A percentile compares a stretch with the other conserved stretches of the same genome.
phyloP scores from a whole-genome alignment of 345 rosid genomes.

The Brassica napus region Da-Ae NC_063439.1:11023501-11024000 shows the following conservation, averaged over 20 bases:
- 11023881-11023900: conserved; percentile 17
- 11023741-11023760: conserved; percentile 35
- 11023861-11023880: conserved; percentile 58
- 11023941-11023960: conserved; percentile 54
- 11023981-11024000: conserved; percentile 44
- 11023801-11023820: conserved; percentile 48
- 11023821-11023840: conserved; percentile 61
- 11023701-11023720: conserved; percentile 46
- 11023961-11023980: conserved; percentile 41
- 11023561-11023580: neutral
- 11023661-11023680: neutral
- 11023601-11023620: neutral
- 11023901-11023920: conserved; percentile 3
- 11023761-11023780: conserved; percentile 49
- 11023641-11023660: neutral
- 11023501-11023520: neutral
- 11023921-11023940: conserved; percentile 5
- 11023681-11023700: neutral
- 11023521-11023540: conserved; percentile 17
- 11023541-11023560: conserved; percentile 1
- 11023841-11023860: conserved; percentile 43
- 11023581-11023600: neutral
- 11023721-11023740: neutral
- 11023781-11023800: conserved; percentile 56
- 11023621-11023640: neutral